Conservation (phyloP, 257 asterid genomes). For the Scutellaria minor region DNA sequence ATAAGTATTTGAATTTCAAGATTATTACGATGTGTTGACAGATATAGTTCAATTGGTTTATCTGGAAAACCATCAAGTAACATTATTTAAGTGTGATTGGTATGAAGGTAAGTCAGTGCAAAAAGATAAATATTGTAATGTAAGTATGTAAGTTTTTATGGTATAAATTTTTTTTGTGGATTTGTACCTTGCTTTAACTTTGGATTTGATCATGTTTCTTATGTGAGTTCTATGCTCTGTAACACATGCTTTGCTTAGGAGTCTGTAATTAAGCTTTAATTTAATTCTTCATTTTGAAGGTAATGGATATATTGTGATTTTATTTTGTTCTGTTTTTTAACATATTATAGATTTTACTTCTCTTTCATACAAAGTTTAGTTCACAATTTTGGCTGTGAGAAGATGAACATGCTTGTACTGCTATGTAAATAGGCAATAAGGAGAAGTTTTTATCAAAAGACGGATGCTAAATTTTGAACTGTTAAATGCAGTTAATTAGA, state of each 20-base stretch:
- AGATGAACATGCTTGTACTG: neutral
- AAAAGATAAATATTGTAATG: too few species aligned
- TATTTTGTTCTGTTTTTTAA: neutral
- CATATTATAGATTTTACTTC: constrained; percentile 5
- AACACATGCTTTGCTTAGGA: neutral
- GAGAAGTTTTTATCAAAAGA: neutral
- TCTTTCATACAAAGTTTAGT: neutral
- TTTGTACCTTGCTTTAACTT: neutral
- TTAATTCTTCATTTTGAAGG: neutral
- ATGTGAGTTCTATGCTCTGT: neutral
- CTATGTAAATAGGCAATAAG: neutral
- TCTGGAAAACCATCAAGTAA: too few species aligned
- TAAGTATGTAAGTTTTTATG: too few species aligned
- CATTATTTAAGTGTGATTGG: too few species aligned
- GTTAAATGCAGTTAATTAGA: constrained; percentile 23
- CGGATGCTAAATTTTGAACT: neutral
- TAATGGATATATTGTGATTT: neutral
- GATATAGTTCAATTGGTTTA: too few species aligned
- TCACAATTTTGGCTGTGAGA: constrained; percentile 1
- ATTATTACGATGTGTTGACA: too few species aligned
- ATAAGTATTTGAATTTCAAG: too few species aligned
- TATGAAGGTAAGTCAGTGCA: too few species aligned
- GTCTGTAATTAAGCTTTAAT: neutral
- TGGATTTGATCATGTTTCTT: neutral
- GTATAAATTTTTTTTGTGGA: too few species aligned